Percentiles rank a stretch among this genome's conserved stretches.
phyloP scores from a whole-genome alignment of 129 eudicot genomes.

The sunflower (Helianthus annuus) region HanXRQr2.0-SUNRISE NC_035438.2:56515917-56516416 shows the following conservation, averaged over 20 bases:
- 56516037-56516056: slow-evolving; percentile 49
- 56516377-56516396: not conserved
- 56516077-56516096: slow-evolving; percentile 94
- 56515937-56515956: slow-evolving; percentile 91
- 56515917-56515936: slow-evolving; percentile 80
- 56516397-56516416: slow-evolving; percentile 11
- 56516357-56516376: slow-evolving; percentile 20
- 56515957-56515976: slow-evolving; percentile 77
- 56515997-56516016: slow-evolving; percentile 93
- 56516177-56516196: slow-evolving; percentile 88
- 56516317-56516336: slow-evolving; percentile 11
- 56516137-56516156: slow-evolving; percentile 78
- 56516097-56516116: slow-evolving; percentile 88
- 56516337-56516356: slow-evolving; percentile 11
- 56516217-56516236: slow-evolving; percentile 13
- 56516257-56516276: slow-evolving; percentile 70
- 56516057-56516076: slow-evolving; percentile 76
- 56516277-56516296: slow-evolving; percentile 74
- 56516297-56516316: slow-evolving; percentile 65
- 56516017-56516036: slow-evolving; percentile 16
- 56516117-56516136: slow-evolving; percentile 89
- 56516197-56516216: slow-evolving; percentile 82
- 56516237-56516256: slow-evolving; percentile 54
- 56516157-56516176: slow-evolving; percentile 76
- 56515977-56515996: slow-evolving; percentile 92